Percentiles rank a stretch among this genome's conserved stretches.
Evolutionary conservation across 106 monocot genomes (phyloP).

Genomic region (Dactylorhiza incarnata): DNA sequence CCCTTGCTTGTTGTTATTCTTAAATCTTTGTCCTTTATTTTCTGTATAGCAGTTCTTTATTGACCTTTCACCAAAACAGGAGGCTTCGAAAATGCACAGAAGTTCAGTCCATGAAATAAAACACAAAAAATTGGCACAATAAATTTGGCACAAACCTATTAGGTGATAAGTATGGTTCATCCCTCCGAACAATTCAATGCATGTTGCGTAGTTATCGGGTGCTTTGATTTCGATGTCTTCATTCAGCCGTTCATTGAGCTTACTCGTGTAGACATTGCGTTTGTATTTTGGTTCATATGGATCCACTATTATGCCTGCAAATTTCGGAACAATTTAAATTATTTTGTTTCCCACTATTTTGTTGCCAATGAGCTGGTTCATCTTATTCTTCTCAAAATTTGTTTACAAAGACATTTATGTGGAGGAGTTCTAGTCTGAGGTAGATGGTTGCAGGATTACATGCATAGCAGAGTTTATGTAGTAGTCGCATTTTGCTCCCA

Average conservation of each 20-base stretch:
- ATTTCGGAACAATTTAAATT: neutral
- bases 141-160: neutral
- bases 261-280: neutral
- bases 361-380: too few species aligned
- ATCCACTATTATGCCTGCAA: slow-evolving; percentile 10
- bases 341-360: too few species aligned
- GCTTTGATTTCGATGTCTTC: neutral
- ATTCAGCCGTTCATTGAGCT: neutral
- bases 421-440: neutral
- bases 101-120: neutral
- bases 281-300: slow-evolving; percentile 2
- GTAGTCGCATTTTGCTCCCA: neutral
- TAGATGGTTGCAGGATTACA: neutral
- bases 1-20: neutral
- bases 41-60: neutral
- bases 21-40: neutral
- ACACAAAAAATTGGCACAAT: neutral
- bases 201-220: slow-evolving; percentile 11
- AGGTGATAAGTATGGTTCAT: neutral
- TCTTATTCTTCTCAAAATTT: too few species aligned
- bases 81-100: neutral
- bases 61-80: neutral
- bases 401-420: too few species aligned
- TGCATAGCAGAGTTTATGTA: slow-evolving; percentile 9
- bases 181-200: neutral